Percentiles rank a stretch among this genome's conserved stretches.
phyloP scores from a whole-genome alignment of 139 green algal species.

The Ostreobium quekettii region DNA sequence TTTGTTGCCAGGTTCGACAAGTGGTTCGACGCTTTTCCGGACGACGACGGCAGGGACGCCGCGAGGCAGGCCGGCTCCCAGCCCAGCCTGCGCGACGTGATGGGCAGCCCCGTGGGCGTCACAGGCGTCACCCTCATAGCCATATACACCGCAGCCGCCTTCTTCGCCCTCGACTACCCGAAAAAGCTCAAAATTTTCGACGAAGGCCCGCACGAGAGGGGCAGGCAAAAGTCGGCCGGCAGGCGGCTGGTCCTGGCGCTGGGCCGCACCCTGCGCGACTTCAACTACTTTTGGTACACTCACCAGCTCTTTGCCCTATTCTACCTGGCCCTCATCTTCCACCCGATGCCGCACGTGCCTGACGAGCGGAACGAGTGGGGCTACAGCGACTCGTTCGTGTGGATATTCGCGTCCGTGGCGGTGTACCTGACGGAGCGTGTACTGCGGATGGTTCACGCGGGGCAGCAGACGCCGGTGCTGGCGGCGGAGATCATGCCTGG shows the following conservation, averaged over 20 bases:
- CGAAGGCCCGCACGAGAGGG: neutral
- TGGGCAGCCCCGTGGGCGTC: neutral
- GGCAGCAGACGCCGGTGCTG: constrained; percentile 12
- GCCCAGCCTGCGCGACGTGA: neutral
- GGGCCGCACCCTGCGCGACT: constrained; percentile 10
- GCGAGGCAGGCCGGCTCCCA: neutral
- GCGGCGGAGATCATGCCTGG: constrained; percentile 6
- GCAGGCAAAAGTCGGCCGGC: neutral
- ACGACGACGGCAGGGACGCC: too few relatives aligned
- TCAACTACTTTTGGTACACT: constrained; percentile 16
- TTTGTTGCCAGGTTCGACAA: too few relatives aligned
- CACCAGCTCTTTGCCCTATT: constrained; percentile 21
- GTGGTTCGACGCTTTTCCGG: too few relatives aligned
- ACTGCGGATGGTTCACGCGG: neutral
- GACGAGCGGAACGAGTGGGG: constrained; percentile 9
- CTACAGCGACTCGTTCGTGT: constrained; percentile 16
- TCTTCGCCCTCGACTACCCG: constrained; percentile 17
- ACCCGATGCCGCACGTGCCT: constrained; percentile 12
- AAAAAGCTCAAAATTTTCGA: constrained; percentile 14
- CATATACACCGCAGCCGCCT: neutral
- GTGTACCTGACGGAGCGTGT: constrained; percentile 19
- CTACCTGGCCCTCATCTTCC: constrained; percentile 19
- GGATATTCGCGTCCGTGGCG: neutral
- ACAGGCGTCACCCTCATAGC: constrained; percentile 9
- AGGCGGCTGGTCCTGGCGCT: constrained; percentile 9